Percentiles rank a stretch among this genome's conserved stretches.
Conservation (phyloP, 1,139 yeast species). For the Pichia terricola region DNA sequence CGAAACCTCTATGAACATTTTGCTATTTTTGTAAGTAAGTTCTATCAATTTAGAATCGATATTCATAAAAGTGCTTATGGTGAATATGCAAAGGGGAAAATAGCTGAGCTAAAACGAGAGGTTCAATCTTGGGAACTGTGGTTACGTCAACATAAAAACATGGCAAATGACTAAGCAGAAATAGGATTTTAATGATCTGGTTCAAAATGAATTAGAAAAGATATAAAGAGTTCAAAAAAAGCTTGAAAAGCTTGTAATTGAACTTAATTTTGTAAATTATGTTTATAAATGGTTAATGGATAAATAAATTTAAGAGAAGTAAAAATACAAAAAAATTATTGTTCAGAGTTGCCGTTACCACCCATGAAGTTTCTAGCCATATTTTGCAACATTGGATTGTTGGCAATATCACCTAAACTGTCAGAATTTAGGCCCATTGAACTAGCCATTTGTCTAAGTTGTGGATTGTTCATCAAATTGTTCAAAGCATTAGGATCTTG, state of each 20-base stretch:
- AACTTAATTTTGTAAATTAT: neutral
- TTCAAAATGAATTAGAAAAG: no score
- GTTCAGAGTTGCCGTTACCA: constrained; percentile 19
- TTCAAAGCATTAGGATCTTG: constrained; percentile 73
- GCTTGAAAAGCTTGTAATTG: no score
- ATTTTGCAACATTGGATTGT: constrained; percentile 67
- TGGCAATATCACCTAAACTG: constrained; percentile 55
- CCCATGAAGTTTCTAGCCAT: constrained; percentile 55
- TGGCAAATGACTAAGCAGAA: no score
- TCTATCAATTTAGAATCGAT: constrained; percentile 39
- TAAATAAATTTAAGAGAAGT: neutral
- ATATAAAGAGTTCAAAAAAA: no score
- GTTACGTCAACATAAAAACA: constrained; percentile 6
- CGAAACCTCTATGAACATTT: constrained; percentile 46
- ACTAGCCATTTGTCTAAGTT: constrained; percentile 67
- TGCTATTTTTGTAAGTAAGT: constrained; percentile 55
- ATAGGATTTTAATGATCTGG: no score
- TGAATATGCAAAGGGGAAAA: constrained; percentile 25
- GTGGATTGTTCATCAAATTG: constrained; percentile 75
- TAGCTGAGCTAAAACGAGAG: constrained; percentile 22
- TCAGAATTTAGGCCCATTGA: constrained; percentile 36
- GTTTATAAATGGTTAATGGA: neutral
- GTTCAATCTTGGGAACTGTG: constrained; percentile 14
- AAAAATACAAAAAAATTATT: neutral
- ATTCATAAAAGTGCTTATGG: constrained; percentile 33